phyloP scores from a whole-genome alignment of 176 grass and related monocot genomes.

The Eleusine indica region DNA sequence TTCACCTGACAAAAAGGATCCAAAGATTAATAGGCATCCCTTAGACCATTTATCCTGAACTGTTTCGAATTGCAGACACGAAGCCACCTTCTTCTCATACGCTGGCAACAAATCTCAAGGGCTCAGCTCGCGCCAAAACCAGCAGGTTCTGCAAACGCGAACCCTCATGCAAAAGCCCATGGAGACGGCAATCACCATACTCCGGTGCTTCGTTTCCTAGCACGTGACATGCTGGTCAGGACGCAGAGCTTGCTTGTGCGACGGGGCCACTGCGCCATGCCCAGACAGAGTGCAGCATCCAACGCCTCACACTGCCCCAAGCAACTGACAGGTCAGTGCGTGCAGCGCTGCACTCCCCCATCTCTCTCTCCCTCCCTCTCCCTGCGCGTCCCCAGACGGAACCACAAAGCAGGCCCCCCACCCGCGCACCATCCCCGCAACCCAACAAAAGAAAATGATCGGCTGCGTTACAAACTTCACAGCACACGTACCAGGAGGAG shows the following conservation, averaged over 20 bases:
- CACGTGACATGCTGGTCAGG: neutral
- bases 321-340: slow-evolving; percentile 39
- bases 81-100: too few species aligned
- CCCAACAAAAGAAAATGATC: slow-evolving; percentile 43
- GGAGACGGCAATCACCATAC: neutral
- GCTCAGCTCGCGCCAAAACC: neutral
- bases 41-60: neutral
- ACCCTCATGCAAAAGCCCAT: neutral
- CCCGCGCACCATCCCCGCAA: slow-evolving; percentile 22
- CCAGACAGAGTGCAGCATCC: slow-evolving; percentile 44
- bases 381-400: slow-evolving; percentile 24
- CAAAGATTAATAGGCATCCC: neutral
- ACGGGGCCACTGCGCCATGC: slow-evolving; percentile 35
- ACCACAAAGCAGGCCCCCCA: neutral
- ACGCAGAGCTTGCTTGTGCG: neutral
- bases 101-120: too few species aligned
- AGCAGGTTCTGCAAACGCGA: neutral
- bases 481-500: slow-evolving; percentile 17
- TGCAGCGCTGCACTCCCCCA: neutral
- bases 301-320: slow-evolving; percentile 54
- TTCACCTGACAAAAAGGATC: neutral
- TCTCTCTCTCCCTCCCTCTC: neutral
- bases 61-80: neutral
- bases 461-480: neutral
- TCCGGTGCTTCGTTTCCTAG: neutral